Base-by-base conservation (phyloP, 345 rosid species). In the Luvunga scandens region DNA sequence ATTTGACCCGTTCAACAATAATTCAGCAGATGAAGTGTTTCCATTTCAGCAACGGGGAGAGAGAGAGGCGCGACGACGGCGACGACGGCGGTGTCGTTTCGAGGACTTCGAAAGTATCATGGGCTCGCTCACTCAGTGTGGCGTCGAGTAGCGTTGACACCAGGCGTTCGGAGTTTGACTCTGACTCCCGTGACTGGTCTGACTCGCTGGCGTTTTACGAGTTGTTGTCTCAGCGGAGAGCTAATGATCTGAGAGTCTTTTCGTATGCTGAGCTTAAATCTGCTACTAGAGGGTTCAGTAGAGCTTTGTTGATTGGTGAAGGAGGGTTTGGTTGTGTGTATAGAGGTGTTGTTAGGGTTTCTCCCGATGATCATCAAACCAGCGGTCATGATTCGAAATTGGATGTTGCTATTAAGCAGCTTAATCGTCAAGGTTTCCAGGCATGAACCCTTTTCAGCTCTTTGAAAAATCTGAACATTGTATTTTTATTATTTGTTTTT, bases 321-420 rank as follows among this genome's bases (percentile, higher is more conserved):
- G 98, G 99, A 67, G 98, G 99, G 4, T 96, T 96, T 50, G 98
- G 99, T 1, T 96, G 98, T 62, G 99, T 96, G 57, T 96, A 84
- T 60, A 83, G 87, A 81, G 99, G 94, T 39, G 88, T 89, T 31
- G 88, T 95, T 76, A 81, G 82, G 80, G 84, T 89, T 73, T 69
- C 86, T 16, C 83, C 76, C 64, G 82, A 66, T 9, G 72, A 60
- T 39, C 75, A 67, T 14, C 64, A 39, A 67, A 56, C 65, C 30
- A 75, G 83, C 50, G 89, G 84, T 59, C 69, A 75, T 64, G 84
- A 83, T 81, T 83, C 85, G 7, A 89, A 86, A 85, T 69, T 89
- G 72, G 87, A 90, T 63, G 97, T 94, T 53, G 97, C 99, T 28
- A 85, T 96, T 24, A 96, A 96, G 72, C 98, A 94, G 87, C 84